Percentiles rank a stretch among this genome's conserved stretches.
Conservation (phyloP, 1,284 basidiomycete species). For the Cryptococcus hybrid region DNA sequence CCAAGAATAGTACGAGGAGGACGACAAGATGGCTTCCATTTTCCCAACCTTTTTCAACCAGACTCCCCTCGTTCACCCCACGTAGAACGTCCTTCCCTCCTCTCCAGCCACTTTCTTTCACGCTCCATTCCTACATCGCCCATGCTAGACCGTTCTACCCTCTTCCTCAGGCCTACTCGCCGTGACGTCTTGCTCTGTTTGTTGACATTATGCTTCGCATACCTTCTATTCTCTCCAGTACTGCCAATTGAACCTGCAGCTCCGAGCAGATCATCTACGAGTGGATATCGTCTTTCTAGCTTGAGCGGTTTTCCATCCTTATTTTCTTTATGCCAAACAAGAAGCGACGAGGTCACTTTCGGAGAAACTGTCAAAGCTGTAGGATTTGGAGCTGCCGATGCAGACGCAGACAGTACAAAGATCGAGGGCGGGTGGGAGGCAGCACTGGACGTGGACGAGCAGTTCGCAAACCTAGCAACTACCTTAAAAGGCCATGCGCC, state of each 20-base stretch:
- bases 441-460: constrained; percentile 29
- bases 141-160: neutral
- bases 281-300: neutral
- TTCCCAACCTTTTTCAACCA: constrained; percentile 12
- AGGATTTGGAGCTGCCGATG: constrained; percentile 10
- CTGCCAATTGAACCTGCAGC: neutral
- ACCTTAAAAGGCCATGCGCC: constrained; percentile 37
- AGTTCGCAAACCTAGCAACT: constrained; percentile 24
- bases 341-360: constrained; percentile 14
- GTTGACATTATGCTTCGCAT: constrained; percentile 40
- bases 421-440: constrained; percentile 20
- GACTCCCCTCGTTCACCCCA: constrained; percentile 29
- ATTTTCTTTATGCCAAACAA: neutral
- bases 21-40: neutral
- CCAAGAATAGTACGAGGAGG: too few relatives aligned
- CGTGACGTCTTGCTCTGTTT: constrained; percentile 44
- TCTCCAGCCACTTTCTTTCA: constrained; percentile 11
- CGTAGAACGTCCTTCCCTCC: constrained; percentile 13
- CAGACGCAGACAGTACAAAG: constrained; percentile 1
- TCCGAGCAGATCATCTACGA: neutral
- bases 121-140: neutral
- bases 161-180: constrained; percentile 32
- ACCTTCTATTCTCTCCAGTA: constrained; percentile 30
- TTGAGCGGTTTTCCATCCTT: neutral
- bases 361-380: constrained; percentile 22